A percentile compares a stretch with the other conserved stretches of the same genome.
These are phyloP conservation scores for Paecilomyces variotii DNA, from an alignment of 2,329 filamentous ascomycete species.

Conservation along the genomic window DNA sequence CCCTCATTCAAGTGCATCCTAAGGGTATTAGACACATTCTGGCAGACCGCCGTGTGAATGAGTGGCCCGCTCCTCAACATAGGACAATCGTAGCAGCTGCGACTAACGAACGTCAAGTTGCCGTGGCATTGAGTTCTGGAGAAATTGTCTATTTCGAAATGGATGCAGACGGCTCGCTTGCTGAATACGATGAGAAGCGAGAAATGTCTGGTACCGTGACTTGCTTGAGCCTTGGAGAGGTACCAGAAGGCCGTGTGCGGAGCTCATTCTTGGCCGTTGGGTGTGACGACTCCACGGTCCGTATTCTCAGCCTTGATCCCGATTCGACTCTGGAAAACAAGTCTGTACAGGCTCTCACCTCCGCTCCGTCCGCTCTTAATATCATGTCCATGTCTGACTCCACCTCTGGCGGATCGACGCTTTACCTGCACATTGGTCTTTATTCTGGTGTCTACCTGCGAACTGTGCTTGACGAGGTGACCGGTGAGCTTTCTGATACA, in stretches of 20 bases:
- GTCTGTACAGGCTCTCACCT: constrained; percentile 87
- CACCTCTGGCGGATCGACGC: constrained; percentile 74
- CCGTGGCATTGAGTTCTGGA: constrained; percentile 86
- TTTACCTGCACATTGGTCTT: constrained; percentile 93
- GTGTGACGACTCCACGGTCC: constrained; percentile 92
- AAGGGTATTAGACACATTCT: constrained; percentile 89
- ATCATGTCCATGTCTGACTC: constrained; percentile 97
- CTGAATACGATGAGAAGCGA: constrained; percentile 90
- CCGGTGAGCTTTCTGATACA: constrained; percentile 90
- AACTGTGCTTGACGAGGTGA: constrained; percentile 89
- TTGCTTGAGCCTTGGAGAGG: constrained; percentile 84
- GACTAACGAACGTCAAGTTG: constrained; percentile 88
- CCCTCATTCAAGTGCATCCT: constrained; percentile 90
- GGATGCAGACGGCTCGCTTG: constrained; percentile 81
- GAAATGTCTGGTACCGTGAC: constrained; percentile 95
- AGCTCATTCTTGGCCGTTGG: constrained; percentile 94
- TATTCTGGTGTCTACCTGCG: constrained; percentile 93
- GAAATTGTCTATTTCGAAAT: constrained; percentile 99
- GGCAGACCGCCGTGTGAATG: constrained; percentile 67
- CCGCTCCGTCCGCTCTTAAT: constrained; percentile 76
- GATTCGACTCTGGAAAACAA: constrained; percentile 88
- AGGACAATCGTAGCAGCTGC: constrained; percentile 90
- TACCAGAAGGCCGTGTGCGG: constrained; percentile 79
- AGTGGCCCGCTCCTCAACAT: constrained; percentile 91
- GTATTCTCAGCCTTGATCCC: constrained; percentile 81